Evolutionary conservation across 1,139 yeast species (phyloP), one percentile per base, ranked within the genome.

Genomic region (Zygosaccharomyces sapae): DNA sequence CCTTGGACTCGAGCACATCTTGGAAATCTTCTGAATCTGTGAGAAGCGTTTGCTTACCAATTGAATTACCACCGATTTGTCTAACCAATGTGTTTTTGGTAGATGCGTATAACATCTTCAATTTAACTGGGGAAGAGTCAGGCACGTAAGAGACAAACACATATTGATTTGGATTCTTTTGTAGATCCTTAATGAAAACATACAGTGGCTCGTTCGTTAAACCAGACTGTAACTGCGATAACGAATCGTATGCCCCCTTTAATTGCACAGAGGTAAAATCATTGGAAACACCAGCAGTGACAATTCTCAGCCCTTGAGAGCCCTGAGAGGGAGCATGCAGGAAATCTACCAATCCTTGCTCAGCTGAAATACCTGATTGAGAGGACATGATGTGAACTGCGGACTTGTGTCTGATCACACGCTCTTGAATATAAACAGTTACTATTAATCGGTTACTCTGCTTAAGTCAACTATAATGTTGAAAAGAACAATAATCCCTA

Each of bases 21-120:
- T 33, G 54, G 47, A 90, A 68, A 55, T 92, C 98, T 8, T 73
- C 77, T 22, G 66, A 70, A 67, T 62, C 83, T 60, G 81, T 86
- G 76, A 68, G 80, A 72, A 70, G 81, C 57, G 62, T 68, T 57
- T 64, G 79, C 43, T 80, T 76, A 30, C 75, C 70, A 61, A 89
- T 81, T 45, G 74, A 70, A 54, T 78, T 81, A 4, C 84, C 79
- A 8, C 95, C 95, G 44, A 92, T 72, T 52, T 83, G 82, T 53
- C 85, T 78, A 44, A 86, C 69, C 41, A 92, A 68, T 0, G 94
- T 81, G 61, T 80, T 83, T 55, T 87, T 87, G 16, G 95, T 83
- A 2, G 96, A 85, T 2, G 98, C 97, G 66, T 90, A 94, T 46
- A 92, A 74, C 97, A 92, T 92, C 65, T 92, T 92, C 50, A 79